Conservation (phyloP, 2,329 filamentous ascomycete genomes). For the Orbilia javanica region DNA sequence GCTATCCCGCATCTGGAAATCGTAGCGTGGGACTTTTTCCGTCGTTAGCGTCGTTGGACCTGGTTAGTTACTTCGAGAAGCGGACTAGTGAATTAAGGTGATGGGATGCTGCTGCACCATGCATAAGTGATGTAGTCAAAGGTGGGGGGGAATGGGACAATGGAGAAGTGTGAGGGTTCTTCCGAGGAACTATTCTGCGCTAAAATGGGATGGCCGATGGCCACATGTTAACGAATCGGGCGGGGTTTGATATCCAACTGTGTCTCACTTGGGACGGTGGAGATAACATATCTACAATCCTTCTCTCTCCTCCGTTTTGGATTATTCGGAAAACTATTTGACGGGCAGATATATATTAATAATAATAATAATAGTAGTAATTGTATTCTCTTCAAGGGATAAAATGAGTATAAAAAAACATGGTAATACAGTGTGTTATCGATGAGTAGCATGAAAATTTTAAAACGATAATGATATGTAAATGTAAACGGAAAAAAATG, state of each 20-base stretch:
- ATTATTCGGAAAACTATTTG: neutral
- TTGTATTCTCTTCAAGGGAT: neutral
- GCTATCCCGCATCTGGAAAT: conserved; percentile 8
- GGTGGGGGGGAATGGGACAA: neutral
- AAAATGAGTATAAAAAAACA: neutral
- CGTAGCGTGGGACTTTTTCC: conserved; percentile 7
- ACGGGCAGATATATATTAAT: neutral
- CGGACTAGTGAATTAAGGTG: no score
- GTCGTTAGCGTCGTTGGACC: neutral
- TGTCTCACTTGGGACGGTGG: neutral
- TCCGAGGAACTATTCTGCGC: conserved; percentile 27
- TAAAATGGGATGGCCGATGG: neutral
- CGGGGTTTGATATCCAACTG: neutral
- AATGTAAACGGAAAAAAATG: neutral
- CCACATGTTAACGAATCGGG: no score
- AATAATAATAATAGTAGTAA: neutral
- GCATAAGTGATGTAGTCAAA: neutral
- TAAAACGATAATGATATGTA: neutral
- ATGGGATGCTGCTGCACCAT: conserved; percentile 6
- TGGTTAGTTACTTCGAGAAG: no score
- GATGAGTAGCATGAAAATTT: neutral
- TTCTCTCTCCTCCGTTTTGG: neutral
- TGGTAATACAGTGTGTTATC: conserved; percentile 22
- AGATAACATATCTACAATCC: neutral
- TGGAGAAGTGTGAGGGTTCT: neutral